These are phyloP conservation scores for Colletotrichum navitas DNA, from an alignment of 2,329 filamentous ascomycete genomes.

Conservation along the genomic window DNA sequence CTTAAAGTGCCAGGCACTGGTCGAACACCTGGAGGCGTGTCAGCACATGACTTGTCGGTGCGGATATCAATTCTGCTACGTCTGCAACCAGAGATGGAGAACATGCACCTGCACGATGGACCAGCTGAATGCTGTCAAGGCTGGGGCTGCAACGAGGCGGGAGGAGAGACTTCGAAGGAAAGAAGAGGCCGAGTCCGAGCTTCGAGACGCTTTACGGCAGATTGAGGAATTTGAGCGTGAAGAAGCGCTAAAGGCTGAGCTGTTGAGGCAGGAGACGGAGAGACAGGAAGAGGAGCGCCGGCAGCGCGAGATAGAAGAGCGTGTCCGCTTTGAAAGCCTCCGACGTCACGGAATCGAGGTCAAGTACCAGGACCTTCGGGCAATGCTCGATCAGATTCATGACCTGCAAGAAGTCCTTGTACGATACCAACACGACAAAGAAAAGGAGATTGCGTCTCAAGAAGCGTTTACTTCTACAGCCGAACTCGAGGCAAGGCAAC, in stretches of 20 bases:
- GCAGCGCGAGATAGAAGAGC: constrained; percentile 54
- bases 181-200: constrained; percentile 51
- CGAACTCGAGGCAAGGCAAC: constrained; percentile 52
- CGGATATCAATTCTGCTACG: constrained; percentile 85
- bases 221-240: constrained; percentile 64
- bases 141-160: constrained; percentile 51
- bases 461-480: constrained; percentile 46
- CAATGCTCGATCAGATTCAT: constrained; percentile 55
- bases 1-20: constrained; percentile 75
- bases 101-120: constrained; percentile 74
- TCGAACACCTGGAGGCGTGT: constrained; percentile 84
- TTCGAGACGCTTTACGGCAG: constrained; percentile 52
- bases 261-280: constrained; percentile 54
- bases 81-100: constrained; percentile 79
- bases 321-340: constrained; percentile 55
- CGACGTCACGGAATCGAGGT: constrained; percentile 55
- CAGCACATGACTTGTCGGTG: constrained; percentile 92
- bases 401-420: constrained; percentile 57
- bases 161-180: constrained; percentile 51
- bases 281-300: constrained; percentile 53
- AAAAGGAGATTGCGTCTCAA: constrained; percentile 47
- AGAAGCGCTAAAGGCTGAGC: constrained; percentile 57
- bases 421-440: constrained; percentile 54
- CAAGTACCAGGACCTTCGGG: constrained; percentile 55
- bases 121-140: constrained; percentile 58